Evolutionary conservation across 495 filamentous ascomycete species (phyloP), one percentile per base, ranked within the genome.

Genomic region (Podospora bellae-mahoneyi): DNA sequence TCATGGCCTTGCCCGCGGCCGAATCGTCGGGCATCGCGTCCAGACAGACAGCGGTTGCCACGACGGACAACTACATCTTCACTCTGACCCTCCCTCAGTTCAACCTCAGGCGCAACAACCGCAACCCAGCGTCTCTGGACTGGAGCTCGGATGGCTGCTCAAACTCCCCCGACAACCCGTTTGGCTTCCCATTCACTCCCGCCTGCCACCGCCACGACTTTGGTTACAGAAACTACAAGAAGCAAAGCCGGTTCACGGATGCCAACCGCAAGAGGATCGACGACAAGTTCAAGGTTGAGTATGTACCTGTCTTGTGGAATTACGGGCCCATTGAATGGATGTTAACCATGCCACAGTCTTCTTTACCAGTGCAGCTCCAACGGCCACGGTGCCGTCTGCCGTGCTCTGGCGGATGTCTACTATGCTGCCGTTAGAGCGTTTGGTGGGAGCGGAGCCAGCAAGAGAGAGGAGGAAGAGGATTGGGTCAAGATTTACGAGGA

Each of bases 131-230:
- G 0, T 69, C 62, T 18, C 68, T 84, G 0, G 73, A 82, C 69
- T 83, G 81, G 81, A 16, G 70, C 13, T 76, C 78, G n/a, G 75
- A 84, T 34, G 77, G 77, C 56, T 84, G 83, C 76, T 76, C 78
- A 9, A 32, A 60, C 3, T 79, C 79, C 4, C 79, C 81, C 0
- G 83, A 85, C 63, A 75, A 77, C 48, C 83, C 83, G 6, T 73
- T 77, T 19, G 79, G 80, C 7, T 85, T 81, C 71, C 70, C 79
- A 71, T 85, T 84, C 68, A 54, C 65, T 5, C 76, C 71, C 0
- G 72, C 71, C 20, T 85, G 83, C 77, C 48, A 81, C 57, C 77
- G 83, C 20, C 83, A 85, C 68, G 83, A 85, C 59, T 85, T 85
- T 62, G 83, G 81, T 0, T 85, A 83, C 66, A 68, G 74, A 4